Evolutionary conservation across 2,329 filamentous ascomycete species (phyloP).

Genomic region (Fusarium secorum): DNA sequence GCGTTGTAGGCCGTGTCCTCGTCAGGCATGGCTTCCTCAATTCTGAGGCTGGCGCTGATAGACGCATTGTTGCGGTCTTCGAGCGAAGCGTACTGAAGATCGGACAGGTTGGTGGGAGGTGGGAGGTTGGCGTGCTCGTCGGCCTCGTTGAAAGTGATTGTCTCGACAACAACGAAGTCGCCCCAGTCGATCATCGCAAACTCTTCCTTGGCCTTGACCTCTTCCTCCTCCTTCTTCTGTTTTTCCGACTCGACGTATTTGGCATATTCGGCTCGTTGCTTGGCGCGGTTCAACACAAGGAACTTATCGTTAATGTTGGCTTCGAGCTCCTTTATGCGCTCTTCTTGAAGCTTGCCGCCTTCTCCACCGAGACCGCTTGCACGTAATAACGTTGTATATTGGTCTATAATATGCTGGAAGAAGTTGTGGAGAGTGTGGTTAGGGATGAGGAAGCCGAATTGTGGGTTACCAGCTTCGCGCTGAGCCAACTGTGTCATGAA

Average conservation of each 20-base stretch:
- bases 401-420: conserved; percentile 90
- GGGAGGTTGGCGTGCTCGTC: conserved; percentile 89
- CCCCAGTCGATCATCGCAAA: conserved; percentile 96
- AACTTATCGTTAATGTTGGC: conserved; percentile 81
- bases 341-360: conserved; percentile 73
- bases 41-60: conserved; percentile 79
- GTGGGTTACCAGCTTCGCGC: conserved; percentile 86
- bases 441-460: conserved; percentile 94
- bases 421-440: conserved; percentile 97
- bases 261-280: conserved; percentile 85
- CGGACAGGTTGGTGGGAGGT: conserved; percentile 86
- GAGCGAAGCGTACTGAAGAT: conserved; percentile 91
- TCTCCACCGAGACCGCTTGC: conserved; percentile 72
- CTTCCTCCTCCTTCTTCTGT: conserved; percentile 86
- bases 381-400: conserved; percentile 83
- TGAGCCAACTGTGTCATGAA: conserved; percentile 92
- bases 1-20: conserved; percentile 68
- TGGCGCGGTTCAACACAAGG: conserved; percentile 79
- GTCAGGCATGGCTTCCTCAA: conserved; percentile 95
- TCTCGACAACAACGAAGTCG: conserved; percentile 95
- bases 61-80: conserved; percentile 95
- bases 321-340: conserved; percentile 75
- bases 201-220: conserved; percentile 77
- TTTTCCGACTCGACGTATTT: conserved; percentile 87
- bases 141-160: conserved; percentile 86